Evolutionary conservation across 139 green algal species (phyloP).

Genomic region (Microglena sp.): DNA sequence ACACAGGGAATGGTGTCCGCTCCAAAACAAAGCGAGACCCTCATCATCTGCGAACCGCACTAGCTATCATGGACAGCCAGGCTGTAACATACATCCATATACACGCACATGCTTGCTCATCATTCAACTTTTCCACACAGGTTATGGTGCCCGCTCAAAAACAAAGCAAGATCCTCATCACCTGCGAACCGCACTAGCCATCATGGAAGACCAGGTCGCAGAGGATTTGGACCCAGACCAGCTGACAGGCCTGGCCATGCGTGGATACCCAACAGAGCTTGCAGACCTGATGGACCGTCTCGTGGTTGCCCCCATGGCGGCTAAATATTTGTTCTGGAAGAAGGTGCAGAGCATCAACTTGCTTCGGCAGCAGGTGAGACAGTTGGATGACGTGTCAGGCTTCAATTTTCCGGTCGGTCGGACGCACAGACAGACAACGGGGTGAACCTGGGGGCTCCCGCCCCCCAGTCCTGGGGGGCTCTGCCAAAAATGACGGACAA

Average conservation of each 20-base stretch:
- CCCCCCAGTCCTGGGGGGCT: not conserved
- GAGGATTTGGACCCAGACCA: slow-evolving; percentile 12
- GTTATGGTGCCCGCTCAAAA: no score
- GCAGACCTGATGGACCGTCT: slow-evolving; percentile 21
- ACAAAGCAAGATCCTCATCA: no score
- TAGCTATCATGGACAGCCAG: slow-evolving; percentile 8
- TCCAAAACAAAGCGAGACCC: no score
- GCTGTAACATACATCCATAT: not conserved
- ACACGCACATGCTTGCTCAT: no score
- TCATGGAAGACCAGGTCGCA: slow-evolving; percentile 15
- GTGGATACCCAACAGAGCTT: slow-evolving; percentile 8
- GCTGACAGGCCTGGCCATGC: slow-evolving; percentile 22
- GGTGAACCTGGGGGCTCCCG: no score
- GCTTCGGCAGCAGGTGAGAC: slow-evolving; percentile 6
- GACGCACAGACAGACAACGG: no score
- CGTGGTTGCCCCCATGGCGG: slow-evolving; percentile 29
- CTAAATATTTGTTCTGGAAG: slow-evolving; percentile 32
- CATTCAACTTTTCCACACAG: no score
- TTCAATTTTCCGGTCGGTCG: no score
- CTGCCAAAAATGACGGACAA: not conserved
- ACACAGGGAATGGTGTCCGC: no score
- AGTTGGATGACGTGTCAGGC: no score
- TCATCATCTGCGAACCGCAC: no score
- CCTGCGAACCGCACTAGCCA: slow-evolving; percentile 15
- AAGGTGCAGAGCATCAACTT: slow-evolving; percentile 24